A percentile compares a stretch with the other conserved stretches of the same genome.
These are phyloP conservation scores for Pseudocercospora ulei DNA, from an alignment of 2,329 filamentous ascomycete species.

Conservation along the genomic window DNA sequence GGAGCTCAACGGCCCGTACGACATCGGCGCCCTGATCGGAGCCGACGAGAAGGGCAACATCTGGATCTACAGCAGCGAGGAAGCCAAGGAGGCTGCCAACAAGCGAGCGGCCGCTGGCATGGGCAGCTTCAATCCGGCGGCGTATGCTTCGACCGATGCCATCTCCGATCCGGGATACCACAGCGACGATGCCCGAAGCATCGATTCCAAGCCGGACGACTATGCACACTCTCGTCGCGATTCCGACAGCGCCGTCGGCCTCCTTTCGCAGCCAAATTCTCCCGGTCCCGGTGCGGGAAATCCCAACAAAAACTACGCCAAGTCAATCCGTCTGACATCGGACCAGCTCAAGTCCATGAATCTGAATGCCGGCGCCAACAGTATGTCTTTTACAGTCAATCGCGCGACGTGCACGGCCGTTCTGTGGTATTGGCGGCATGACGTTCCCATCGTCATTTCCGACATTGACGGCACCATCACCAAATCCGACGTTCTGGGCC, in stretches of 20 bases:
- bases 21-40: conserved; percentile 89
- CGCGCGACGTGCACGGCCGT: conserved; percentile 80
- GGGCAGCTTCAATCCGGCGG: conserved; percentile 44
- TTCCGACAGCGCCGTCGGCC: conserved; percentile 58
- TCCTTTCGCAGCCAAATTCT: conserved; percentile 51
- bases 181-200: conserved; percentile 64
- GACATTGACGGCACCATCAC: conserved; percentile 99
- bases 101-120: conserved; percentile 46
- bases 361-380: conserved; percentile 76
- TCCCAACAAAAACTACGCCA: conserved; percentile 81
- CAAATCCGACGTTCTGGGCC: conserved; percentile 58
- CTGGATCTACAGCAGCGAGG: conserved; percentile 99
- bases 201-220: conserved; percentile 34
- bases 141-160: conserved; percentile 60
- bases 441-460: conserved; percentile 90
- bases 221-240: conserved; percentile 53
- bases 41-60: conserved; percentile 92
- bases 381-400: conserved; percentile 94
- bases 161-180: conserved; percentile 91
- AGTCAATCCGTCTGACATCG: conserved; percentile 87
- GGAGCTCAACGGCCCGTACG: conserved; percentile 87
- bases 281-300: conserved; percentile 47
- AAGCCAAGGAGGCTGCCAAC: conserved; percentile 81
- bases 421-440: conserved; percentile 89
- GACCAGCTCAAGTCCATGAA: conserved; percentile 83